Evolutionary conservation across 805 yeast species (phyloP).

Genomic region (Lipomyces yamanashiensis): DNA sequence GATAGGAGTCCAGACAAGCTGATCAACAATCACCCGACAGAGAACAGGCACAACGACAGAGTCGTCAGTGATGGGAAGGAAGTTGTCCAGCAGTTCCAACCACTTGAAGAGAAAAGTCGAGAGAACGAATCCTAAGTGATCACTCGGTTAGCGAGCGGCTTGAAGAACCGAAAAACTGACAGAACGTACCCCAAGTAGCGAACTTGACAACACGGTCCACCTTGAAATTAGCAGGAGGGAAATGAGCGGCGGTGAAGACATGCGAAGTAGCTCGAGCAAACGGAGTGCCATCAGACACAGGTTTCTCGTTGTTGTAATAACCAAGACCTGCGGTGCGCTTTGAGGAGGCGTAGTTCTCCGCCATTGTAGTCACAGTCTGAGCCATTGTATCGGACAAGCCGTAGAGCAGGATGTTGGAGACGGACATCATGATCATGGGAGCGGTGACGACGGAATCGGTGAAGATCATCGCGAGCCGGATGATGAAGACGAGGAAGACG

Average conservation of each 20-base stretch:
- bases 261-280: constrained; percentile 28
- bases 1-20: constrained; percentile 84
- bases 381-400: constrained; percentile 94
- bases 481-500: constrained; percentile 41
- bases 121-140: constrained; percentile 58
- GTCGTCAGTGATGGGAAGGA: constrained; percentile 66
- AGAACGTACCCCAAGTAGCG: constrained; percentile 65
- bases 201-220: constrained; percentile 54
- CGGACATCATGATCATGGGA: constrained; percentile 75
- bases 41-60: constrained; percentile 77
- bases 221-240: constrained; percentile 18
- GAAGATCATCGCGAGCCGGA: constrained; percentile 45
- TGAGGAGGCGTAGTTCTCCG: constrained; percentile 38
- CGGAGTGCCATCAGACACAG: constrained; percentile 35
- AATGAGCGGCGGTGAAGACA: constrained; percentile 28
- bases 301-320: constrained; percentile 24
- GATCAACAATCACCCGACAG: constrained; percentile 87
- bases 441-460: constrained; percentile 56
- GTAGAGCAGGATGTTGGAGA: constrained; percentile 77
- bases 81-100: constrained; percentile 79
- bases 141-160: not conserved
- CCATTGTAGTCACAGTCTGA: constrained; percentile 62
- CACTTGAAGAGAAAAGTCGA: constrained; percentile 86
- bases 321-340: constrained; percentile 32
- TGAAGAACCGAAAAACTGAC: not conserved